Conservation (phyloP, 495 filamentous ascomycete genomes). For the Alectoria sarmentosa region DNA sequence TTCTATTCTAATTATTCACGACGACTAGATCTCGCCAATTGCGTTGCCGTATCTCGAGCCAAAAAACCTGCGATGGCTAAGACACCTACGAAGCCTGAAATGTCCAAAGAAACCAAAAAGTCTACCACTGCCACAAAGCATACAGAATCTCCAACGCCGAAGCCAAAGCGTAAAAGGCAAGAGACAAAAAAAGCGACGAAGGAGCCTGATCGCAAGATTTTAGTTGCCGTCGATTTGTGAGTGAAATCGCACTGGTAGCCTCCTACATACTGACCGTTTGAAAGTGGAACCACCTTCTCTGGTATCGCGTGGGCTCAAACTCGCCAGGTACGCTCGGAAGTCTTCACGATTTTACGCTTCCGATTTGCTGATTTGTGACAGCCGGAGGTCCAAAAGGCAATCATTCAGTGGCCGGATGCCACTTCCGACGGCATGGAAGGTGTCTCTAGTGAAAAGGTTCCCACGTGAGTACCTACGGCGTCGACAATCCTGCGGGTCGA, state of each 20-base stretch:
- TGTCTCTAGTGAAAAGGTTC: conserved; percentile 34
- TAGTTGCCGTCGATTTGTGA: conserved; percentile 25
- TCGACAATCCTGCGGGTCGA: background rate
- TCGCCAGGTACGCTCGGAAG: conserved; percentile 24
- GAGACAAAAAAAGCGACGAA: background rate
- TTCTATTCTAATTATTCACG: background rate
- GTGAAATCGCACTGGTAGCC: background rate
- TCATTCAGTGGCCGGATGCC: conserved; percentile 29
- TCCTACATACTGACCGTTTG: conserved; percentile 27
- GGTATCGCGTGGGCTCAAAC: conserved; percentile 43
- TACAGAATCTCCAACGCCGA: background rate
- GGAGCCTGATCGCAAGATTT: conserved; percentile 22
- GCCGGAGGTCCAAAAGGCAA: conserved; percentile 24
- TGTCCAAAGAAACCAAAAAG: background rate
- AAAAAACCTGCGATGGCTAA: background rate
- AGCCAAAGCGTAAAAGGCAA: background rate
- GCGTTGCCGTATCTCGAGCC: background rate
- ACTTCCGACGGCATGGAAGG: conserved; percentile 25
- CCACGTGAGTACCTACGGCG: conserved; percentile 21
- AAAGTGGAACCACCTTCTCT: conserved; percentile 42
- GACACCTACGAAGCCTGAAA: background rate
- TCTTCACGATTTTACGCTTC: background rate
- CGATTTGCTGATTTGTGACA: conserved; percentile 21
- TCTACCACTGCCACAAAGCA: background rate
- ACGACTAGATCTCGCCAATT: background rate